These are phyloP conservation scores for Vitis hybrid DNA, from an alignment of 177 flowering plant genomes.

Conservation along the genomic window DNA sequence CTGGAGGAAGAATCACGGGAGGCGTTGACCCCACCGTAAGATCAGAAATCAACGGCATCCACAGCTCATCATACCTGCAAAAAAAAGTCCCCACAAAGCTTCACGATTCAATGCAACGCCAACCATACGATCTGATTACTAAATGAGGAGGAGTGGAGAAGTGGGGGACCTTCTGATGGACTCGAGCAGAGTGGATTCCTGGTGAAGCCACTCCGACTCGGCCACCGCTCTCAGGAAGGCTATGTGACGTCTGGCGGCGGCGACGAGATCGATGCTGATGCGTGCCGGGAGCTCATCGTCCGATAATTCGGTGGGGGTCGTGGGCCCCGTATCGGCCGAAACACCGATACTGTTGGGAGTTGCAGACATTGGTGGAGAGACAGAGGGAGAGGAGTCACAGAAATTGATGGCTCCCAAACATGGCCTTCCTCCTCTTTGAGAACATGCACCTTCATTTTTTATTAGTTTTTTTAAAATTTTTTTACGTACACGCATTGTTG, in stretches of 20 bases:
- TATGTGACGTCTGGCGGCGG: slow-evolving; percentile 62
- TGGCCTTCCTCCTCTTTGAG: not conserved
- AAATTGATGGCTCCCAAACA: not conserved
- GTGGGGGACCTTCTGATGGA: slow-evolving; percentile 60
- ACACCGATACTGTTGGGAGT: not conserved
- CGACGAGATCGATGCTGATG: slow-evolving; percentile 64
- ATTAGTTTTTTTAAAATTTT: too few relatives aligned
- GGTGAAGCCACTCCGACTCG: slow-evolving; percentile 67
- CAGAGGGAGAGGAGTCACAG: not conserved
- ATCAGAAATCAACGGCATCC: slow-evolving; percentile 93
- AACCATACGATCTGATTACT: slow-evolving; percentile 10
- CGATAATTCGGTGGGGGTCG: slow-evolving; percentile 42
- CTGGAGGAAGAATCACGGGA: slow-evolving; percentile 78
- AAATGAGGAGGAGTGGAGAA: not conserved
- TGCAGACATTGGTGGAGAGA: slow-evolving; percentile 12
- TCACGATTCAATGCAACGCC: not conserved
- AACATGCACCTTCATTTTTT: too few relatives aligned
- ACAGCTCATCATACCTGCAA: slow-evolving; percentile 79
- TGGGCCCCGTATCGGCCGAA: slow-evolving; percentile 14
- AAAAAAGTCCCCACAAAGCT: not conserved
- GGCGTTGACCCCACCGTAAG: slow-evolving; percentile 35
- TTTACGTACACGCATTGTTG: too few relatives aligned
- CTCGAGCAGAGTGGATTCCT: slow-evolving; percentile 39
- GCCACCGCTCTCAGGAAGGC: slow-evolving; percentile 53
- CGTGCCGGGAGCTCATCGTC: slow-evolving; percentile 26